A percentile compares a stretch with the other conserved stretches of the same genome.
These are phyloP conservation scores for Paramyrothecium roridum DNA, from an alignment of 2,329 filamentous ascomycete genomes.

Conservation along the genomic window DNA sequence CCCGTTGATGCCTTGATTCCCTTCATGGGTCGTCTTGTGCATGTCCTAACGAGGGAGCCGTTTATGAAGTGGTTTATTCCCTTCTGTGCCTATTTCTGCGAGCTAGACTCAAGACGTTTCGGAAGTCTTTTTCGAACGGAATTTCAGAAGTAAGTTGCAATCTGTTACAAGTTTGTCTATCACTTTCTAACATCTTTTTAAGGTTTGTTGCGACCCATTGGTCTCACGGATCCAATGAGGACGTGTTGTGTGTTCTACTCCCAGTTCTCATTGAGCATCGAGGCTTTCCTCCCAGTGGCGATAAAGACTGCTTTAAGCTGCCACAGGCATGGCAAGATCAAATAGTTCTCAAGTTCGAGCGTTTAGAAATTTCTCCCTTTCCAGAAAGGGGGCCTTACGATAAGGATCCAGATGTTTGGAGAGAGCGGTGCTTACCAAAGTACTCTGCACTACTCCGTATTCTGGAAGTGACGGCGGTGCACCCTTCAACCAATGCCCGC, in stretches of 20 bases:
- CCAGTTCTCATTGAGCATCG: slow-evolving; percentile 59
- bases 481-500: slow-evolving; percentile 63
- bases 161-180: slow-evolving; percentile 11
- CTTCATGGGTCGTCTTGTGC: slow-evolving; percentile 62
- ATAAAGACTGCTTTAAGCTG: slow-evolving; percentile 52
- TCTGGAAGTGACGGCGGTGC: slow-evolving; percentile 57
- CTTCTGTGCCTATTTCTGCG: slow-evolving; percentile 79
- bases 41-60: slow-evolving; percentile 60
- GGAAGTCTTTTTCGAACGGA: slow-evolving; percentile 73
- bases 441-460: slow-evolving; percentile 66
- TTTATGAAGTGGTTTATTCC: slow-evolving; percentile 73
- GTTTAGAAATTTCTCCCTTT: slow-evolving; percentile 61
- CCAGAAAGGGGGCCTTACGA: slow-evolving; percentile 61
- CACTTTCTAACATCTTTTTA: slow-evolving; percentile 13
- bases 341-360: slow-evolving; percentile 67
- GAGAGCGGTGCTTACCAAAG: slow-evolving; percentile 61
- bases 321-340: slow-evolving; percentile 71
- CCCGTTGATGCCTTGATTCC: slow-evolving; percentile 77
- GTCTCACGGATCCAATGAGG: slow-evolving; percentile 63
- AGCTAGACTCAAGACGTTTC: slow-evolving; percentile 72
- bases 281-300: slow-evolving; percentile 50
- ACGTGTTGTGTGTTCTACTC: slow-evolving; percentile 65
- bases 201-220: slow-evolving; percentile 76
- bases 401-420: slow-evolving; percentile 60
- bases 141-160: slow-evolving; percentile 67